A percentile compares a stretch with the other conserved stretches of the same genome.
phyloP scores from a whole-genome alignment of 2,329 filamentous ascomycete species.

The Fusarium sp. region DNA sequence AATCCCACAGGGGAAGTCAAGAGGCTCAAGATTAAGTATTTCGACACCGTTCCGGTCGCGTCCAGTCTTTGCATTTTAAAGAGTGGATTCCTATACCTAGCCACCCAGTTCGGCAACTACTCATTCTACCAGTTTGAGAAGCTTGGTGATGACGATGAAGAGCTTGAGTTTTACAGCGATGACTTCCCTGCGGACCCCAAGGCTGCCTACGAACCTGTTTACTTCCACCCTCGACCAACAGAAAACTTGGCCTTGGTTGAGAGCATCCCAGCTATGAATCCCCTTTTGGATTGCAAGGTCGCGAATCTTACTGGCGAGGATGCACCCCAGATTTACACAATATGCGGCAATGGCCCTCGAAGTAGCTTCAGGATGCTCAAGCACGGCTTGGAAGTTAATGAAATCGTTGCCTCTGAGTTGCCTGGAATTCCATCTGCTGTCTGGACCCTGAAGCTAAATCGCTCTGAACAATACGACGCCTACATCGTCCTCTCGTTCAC shows the following conservation, averaged over 20 bases:
- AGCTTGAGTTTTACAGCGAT: constrained; percentile 87
- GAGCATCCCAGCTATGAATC: constrained; percentile 89
- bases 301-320: constrained; percentile 93
- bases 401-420: constrained; percentile 94
- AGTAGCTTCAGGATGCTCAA: constrained; percentile 93
- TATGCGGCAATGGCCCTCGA: constrained; percentile 88
- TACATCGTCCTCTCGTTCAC: constrained; percentile 96
- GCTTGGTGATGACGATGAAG: constrained; percentile 93
- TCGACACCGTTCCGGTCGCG: constrained; percentile 93
- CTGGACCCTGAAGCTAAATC: constrained; percentile 92
- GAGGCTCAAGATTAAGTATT: constrained; percentile 94
- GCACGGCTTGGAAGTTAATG: constrained; percentile 91
- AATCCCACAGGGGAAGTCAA: constrained; percentile 85
- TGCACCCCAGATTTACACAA: constrained; percentile 94
- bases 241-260: constrained; percentile 90
- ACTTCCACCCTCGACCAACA: constrained; percentile 83
- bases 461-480: constrained; percentile 86
- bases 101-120: constrained; percentile 92
- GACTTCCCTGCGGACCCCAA: constrained; percentile 82
- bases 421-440: constrained; percentile 91
- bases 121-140: constrained; percentile 98
- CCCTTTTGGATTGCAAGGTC: constrained; percentile 90
- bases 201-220: constrained; percentile 80
- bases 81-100: constrained; percentile 94
- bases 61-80: constrained; percentile 92